Base-by-base conservation (phyloP, 176 grass and related monocot species). In the Eremochloa ophiuroides region DNA sequence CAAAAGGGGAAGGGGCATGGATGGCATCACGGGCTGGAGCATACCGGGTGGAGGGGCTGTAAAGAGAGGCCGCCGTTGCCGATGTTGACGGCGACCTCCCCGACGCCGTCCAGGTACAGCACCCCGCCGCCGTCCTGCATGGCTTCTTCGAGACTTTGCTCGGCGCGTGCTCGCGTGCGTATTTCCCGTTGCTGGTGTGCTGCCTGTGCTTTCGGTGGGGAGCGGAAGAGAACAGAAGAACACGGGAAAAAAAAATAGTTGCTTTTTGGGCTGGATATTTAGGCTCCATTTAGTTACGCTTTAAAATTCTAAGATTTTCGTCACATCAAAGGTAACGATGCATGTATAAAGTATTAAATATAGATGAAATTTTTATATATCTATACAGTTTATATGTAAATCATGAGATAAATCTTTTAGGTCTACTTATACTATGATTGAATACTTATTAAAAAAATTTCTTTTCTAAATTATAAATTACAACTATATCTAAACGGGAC, bases 51-150 rank as follows among this genome's bases (percentile, higher is more conserved):
- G 71, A 98, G 62, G 28, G 80, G 88, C 64, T 79, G 85, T 64
- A 87, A 74, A 38, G 83, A 98, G 63, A 98, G 68, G 62, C 90
- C 92, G 22, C 73, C 66, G 60, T 59, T 17, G 74, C 53, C 71
- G 64, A 94, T 26, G 69, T 85, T 23, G 47, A 91, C 69, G 64
- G 63, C 13, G 63, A 94, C 90, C 81, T 91, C 95, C 35, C 95
- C 95, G 69, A 88, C 55, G 59, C 90, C 69, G 67, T 88, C 86
- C 26, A 98, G 69, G 65, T 93, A 89, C 80, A 94, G 86, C 78
- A 65, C 73, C 61, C 80, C 81, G 17, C 80, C 82, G 37, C 76
- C 85, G 66, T 79, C 42, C 33, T 87, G 86, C 95, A 94, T 98
- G 75, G 25, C 69, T 38, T 48, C 39, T 23, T 73, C 2, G n/a